Evolutionary conservation across 192 early-diverging fungal species (phyloP), one percentile per base, ranked within the genome.

Genomic region (Coemansia sp.): DNA sequence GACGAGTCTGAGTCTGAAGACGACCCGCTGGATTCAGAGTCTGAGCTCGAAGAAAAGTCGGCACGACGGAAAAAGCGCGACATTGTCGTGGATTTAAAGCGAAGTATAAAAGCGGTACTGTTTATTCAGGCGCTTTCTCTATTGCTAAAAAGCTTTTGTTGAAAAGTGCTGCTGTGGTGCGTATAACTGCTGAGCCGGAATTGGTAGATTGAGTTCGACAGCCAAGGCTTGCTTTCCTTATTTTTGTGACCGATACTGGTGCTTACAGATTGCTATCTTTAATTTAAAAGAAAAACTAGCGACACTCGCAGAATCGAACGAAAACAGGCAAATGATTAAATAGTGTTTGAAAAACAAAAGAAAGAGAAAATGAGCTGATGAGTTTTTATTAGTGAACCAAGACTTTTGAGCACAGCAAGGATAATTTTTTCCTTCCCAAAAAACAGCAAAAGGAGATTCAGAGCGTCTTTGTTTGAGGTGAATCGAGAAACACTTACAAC

Each of bases 21-120:
- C 54, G 77, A 80, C 40, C 75, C 76, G 62, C 86, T 90, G 67
- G 86, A 88, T 67, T 87, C 88, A 34, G 88, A 87, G 48, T 89
- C 88, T 59, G 85, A 86, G 20, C 73, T 77, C 31, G 82, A 80
- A 34, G 67, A 67, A 31, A 76, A 73, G 32, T 86, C 89, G 77
- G 87, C 87, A 75, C 86, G 84, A 56, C 88, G 88, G 86, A 95
- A 95, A 72, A 95, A 95, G 72, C 93, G 92, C 61, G 93, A 93
- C 93, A 93, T 92, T 64, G 56, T 83, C 65, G 67, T 51, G 5
- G 25, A 36, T 58, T 58, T 34, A 34, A 11, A 38, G 31, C n/a
- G 34, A 31, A 58, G 17, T 2, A 31, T 28, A 52, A 10, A 52
- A 52, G 18, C 50, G 50, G 50, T 25, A 2, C 42, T 45, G 42